Conservation (phyloP, 768 basidiomycete species). For the Termitomyces sp. region DNA sequence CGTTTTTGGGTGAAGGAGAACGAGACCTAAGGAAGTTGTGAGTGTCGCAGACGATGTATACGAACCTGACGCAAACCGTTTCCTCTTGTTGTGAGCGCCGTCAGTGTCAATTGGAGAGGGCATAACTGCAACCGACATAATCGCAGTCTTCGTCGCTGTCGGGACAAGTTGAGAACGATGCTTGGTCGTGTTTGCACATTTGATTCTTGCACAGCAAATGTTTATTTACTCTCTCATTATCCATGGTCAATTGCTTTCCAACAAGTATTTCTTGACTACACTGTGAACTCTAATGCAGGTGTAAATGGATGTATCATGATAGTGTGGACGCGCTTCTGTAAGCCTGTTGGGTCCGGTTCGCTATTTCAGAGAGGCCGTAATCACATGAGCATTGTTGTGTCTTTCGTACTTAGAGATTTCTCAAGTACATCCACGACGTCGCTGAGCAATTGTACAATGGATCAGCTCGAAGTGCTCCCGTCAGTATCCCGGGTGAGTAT, state of each 20-base stretch:
- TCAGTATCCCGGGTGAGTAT: constrained; percentile 49
- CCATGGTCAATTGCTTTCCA: background rate
- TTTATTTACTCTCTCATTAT: background rate
- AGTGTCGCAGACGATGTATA: background rate
- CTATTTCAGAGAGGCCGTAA: constrained; percentile 3
- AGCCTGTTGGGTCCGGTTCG: background rate
- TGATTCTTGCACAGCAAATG: background rate
- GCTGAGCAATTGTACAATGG: constrained; percentile 29
- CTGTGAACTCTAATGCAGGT: background rate
- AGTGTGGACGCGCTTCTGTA: background rate
- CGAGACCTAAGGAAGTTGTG: constrained; percentile 35
- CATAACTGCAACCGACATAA: constrained; percentile 40
- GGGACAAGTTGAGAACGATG: constrained; percentile 9
- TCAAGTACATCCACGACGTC: background rate
- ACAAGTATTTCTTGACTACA: background rate
- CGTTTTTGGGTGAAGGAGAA: constrained; percentile 38
- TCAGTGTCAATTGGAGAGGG: constrained; percentile 23
- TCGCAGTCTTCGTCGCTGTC: constrained; percentile 5
- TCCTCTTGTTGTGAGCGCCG: constrained; percentile 38
- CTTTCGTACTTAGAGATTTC: background rate
- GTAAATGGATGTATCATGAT: background rate
- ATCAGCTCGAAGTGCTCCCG: constrained; percentile 45
- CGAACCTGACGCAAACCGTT: constrained; percentile 30
- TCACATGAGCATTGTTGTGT: constrained; percentile 13
- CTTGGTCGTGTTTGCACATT: constrained; percentile 18